A percentile compares a stretch with the other conserved stretches of the same genome.
These are phyloP conservation scores for Pouteria glomerata DNA, from an alignment of 148 eudicot genomes.

Conservation along the genomic window DNA sequence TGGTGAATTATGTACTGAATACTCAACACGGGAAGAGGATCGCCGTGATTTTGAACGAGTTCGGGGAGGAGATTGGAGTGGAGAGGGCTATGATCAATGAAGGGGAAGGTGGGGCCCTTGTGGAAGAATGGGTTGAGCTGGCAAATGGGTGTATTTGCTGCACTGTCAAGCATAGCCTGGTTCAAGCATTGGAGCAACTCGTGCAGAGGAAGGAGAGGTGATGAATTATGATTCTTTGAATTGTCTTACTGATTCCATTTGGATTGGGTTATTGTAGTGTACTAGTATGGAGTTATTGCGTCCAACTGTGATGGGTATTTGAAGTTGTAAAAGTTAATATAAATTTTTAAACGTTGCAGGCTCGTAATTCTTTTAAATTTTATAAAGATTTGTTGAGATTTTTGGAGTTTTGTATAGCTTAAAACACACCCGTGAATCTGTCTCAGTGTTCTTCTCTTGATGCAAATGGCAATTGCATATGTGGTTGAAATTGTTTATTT, in stretches of 20 bases:
- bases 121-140: constrained; percentile 96
- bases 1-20: constrained; percentile 82
- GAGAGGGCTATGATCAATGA: constrained; percentile 97
- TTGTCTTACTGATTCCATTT: background rate
- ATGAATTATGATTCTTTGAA: background rate
- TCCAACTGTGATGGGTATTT: too few species aligned
- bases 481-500: too few species aligned
- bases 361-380: too few species aligned
- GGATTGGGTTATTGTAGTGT: background rate
- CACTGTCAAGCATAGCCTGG: constrained; percentile 90
- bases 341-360: too few species aligned
- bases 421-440: too few species aligned
- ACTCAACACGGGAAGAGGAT: constrained; percentile 83
- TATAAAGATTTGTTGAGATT: too few species aligned
- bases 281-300: too few species aligned
- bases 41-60: constrained; percentile 91
- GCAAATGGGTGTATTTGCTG: constrained; percentile 96
- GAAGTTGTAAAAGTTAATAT: too few species aligned
- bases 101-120: constrained; percentile 77
- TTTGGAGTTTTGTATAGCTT: too few species aligned
- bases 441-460: too few species aligned
- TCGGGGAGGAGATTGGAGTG: constrained; percentile 94
- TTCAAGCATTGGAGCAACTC: constrained; percentile 95
- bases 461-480: too few species aligned
- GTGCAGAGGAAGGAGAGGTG: constrained; percentile 80